Base-by-base conservation (phyloP, 2,329 filamentous ascomycete species). In the Penicillium fuscoglaucum region DNA sequence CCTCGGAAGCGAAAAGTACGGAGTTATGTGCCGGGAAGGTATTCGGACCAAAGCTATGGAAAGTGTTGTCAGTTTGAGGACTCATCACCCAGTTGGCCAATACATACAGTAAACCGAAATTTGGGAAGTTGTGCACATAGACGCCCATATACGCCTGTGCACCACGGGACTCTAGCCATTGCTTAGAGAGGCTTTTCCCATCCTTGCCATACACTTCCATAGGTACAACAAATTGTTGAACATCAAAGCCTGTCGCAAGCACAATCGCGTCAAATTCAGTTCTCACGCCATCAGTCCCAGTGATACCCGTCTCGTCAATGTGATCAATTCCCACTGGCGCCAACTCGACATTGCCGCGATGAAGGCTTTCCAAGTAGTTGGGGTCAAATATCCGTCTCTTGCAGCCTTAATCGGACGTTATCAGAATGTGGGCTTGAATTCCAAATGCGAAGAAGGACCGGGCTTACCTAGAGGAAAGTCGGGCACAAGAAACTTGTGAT, bases 11-110 rank as follows among this genome's bases (percentile, higher is more conserved):
- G 46, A 72, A 74, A 7, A 76, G 57, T 3, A 62, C 71, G 0
- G 72, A 75, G 55, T 74, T 74, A 39, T 72, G 60, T 0, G 66
- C 70, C 4, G 68, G 68, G 56, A 70, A 69, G 1, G 67, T 68
- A 45, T 72, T 71, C 1, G 70, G 70, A 1, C 70, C 68, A 29
- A 61, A 61, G 0, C 54, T 60, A 21, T n/a, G 17, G 2, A n/a
- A 15, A 9, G 17, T n/a, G 7, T 28, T 28, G 26, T 24, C 24
- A 24, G 24, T 28, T 28, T 28, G 6, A 6, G 26, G 7, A 28
- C 26, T 28, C 26, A 28, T 24, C 4, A 24, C 24, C 26, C 26
- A 8, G 26, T 6, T 28, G 6, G 35, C 1, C n/a, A 39, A 39
- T 39, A 39, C 35, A 39, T 39, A 39, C 35, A 39, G 35, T 17